Percentiles rank a stretch among this genome's conserved stretches.
phyloP scores from a whole-genome alignment of 2,329 filamentous ascomycete genomes.

The Diaporthe sp. region DNA sequence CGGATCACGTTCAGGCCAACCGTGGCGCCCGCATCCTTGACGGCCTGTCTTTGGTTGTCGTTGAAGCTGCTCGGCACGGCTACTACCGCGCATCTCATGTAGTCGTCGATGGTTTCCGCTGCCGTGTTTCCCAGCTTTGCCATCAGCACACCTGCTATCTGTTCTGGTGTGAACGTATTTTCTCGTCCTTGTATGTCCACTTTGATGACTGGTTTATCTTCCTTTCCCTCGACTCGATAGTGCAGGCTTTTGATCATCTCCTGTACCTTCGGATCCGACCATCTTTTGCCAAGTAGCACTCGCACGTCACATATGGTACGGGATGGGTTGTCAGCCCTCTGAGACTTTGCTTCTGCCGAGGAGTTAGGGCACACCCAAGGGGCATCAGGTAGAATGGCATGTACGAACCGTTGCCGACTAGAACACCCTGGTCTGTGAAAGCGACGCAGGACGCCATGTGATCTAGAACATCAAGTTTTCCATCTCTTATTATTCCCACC shows the following conservation, averaged over 20 bases:
- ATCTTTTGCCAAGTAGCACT: neutral
- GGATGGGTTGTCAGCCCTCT: neutral
- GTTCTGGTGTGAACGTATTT: neutral
- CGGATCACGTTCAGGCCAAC: neutral
- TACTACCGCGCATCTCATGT: neutral
- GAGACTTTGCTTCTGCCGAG: neutral
- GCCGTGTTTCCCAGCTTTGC: neutral
- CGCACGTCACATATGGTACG: slow-evolving; percentile 4
- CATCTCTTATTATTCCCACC: neutral
- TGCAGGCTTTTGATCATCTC: neutral
- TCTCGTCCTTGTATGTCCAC: neutral
- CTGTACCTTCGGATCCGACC: neutral
- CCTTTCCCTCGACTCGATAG: neutral
- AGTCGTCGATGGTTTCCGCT: neutral
- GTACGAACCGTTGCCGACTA: neutral
- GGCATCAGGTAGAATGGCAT: neutral
- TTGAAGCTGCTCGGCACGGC: slow-evolving; percentile 6
- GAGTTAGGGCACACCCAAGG: neutral
- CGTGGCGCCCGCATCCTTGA: neutral
- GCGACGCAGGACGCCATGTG: neutral
- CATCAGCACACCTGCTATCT: neutral
- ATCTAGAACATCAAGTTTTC: neutral
- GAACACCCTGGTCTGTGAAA: slow-evolving; percentile 3
- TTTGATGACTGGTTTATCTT: neutral
- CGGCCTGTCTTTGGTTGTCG: neutral